Conservation (phyloP, 2,329 filamentous ascomycete genomes). For the Pseudogymnoascus sp. region DNA sequence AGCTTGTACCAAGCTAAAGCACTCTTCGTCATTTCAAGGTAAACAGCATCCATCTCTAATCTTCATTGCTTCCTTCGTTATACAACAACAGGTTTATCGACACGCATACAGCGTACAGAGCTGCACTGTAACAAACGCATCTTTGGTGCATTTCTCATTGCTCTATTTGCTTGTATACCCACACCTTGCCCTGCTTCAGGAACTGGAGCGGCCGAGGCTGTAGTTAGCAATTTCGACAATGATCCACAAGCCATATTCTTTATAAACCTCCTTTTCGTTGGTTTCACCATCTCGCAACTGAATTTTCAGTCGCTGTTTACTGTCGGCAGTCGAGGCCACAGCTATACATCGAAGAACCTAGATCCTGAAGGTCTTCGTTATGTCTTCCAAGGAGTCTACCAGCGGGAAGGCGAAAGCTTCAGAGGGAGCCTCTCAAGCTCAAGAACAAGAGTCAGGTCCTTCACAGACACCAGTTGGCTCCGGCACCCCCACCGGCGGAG, state of each 20-base stretch:
- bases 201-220: background rate
- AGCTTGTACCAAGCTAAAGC: constrained; percentile 8
- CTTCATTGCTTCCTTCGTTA: constrained; percentile 5
- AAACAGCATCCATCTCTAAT: constrained; percentile 1
- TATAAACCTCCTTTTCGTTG: constrained; percentile 3
- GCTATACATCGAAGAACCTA: background rate
- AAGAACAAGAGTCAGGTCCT: constrained; percentile 15
- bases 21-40: constrained; percentile 5
- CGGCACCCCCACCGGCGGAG: constrained; percentile 42
- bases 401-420: background rate
- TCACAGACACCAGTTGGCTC: constrained; percentile 23
- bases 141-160: background rate
- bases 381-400: background rate
- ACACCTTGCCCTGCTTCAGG: constrained; percentile 1
- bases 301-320: background rate
- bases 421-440: constrained; percentile 9
- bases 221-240: constrained; percentile 6
- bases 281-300: background rate
- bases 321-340: background rate
- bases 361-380: background rate
- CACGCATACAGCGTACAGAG: background rate
- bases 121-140: background rate
- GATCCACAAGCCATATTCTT: background rate
- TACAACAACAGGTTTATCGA: constrained; percentile 3
- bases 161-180: background rate